Conservation (phyloP, 1,139 yeast genomes). For the Candida anutae region DNA sequence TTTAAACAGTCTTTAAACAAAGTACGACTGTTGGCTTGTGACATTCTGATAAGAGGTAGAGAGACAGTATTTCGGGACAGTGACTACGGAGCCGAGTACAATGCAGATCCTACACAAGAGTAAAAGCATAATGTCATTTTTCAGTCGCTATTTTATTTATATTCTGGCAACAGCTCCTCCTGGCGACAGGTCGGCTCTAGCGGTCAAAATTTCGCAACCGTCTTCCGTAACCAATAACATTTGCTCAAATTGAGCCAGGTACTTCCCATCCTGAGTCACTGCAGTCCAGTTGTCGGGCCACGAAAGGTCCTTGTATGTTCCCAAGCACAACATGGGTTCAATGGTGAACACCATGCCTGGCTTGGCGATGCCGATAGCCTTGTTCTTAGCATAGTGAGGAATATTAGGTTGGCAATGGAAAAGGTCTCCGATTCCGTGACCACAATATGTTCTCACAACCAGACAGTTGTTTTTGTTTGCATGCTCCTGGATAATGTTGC, state of each 20-base stretch:
- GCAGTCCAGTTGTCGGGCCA: constrained; percentile 99
- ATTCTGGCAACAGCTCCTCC: constrained; percentile 77
- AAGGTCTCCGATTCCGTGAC: constrained; percentile 83
- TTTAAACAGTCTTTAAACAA: constrained; percentile 19
- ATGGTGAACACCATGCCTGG: constrained; percentile 97
- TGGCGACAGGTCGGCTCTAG: constrained; percentile 69
- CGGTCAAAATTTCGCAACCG: constrained; percentile 89
- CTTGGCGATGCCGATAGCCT: constrained; percentile 88
- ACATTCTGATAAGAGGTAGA: constrained; percentile 15
- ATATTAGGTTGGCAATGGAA: constrained; percentile 93
- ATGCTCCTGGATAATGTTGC: constrained; percentile 82
- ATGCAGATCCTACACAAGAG: constrained; percentile 1
- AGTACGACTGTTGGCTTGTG: constrained; percentile 20
- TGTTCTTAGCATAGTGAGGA: constrained; percentile 91
- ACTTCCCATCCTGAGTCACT: constrained; percentile 77
- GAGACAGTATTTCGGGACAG: too few relatives aligned
- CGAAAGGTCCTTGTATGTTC: constrained; percentile 69
- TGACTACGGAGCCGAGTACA: background rate
- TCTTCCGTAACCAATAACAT: constrained; percentile 86
- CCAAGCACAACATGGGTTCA: constrained; percentile 94
- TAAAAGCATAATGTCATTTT: background rate
- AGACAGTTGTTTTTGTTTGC: constrained; percentile 75
- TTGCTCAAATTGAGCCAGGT: constrained; percentile 94
- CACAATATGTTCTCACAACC: constrained; percentile 86
- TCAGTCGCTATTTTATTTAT: constrained; percentile 5